Percentiles rank a stretch among this genome's conserved stretches.
Evolutionary conservation across 1,284 basidiomycete species (phyloP).

Genomic region (Trametes sp.): DNA sequence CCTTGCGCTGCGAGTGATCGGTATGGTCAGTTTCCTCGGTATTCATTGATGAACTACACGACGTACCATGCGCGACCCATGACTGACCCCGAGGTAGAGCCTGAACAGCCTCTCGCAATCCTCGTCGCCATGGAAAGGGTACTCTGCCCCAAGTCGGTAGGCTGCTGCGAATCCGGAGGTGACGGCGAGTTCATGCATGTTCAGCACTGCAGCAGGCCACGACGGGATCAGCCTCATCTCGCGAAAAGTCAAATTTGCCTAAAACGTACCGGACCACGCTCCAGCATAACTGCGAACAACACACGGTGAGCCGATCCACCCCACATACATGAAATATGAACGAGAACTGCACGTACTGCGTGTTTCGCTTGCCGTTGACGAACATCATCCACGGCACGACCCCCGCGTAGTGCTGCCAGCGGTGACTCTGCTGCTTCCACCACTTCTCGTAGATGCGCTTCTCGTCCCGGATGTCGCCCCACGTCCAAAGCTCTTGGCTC

Average conservation of each 20-base stretch:
- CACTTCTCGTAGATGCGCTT: slow-evolving; percentile 63
- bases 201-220: slow-evolving; percentile 39
- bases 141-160: slow-evolving; percentile 61
- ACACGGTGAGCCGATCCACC: slow-evolving; percentile 4
- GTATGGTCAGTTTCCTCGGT: background rate
- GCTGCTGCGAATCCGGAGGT: slow-evolving; percentile 67
- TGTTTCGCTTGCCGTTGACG: slow-evolving; percentile 60
- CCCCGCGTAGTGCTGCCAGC: slow-evolving; percentile 64
- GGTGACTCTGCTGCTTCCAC: slow-evolving; percentile 70
- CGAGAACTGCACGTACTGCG: slow-evolving; percentile 47
- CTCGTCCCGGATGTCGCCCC: slow-evolving; percentile 55
- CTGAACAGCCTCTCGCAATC: slow-evolving; percentile 55
- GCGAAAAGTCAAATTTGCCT: background rate
- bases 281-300: slow-evolving; percentile 43
- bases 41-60: background rate
- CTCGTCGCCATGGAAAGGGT: slow-evolving; percentile 53
- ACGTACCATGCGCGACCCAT: slow-evolving; percentile 46
- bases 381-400: slow-evolving; percentile 69
- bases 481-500: slow-evolving; percentile 58
- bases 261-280: slow-evolving; percentile 46
- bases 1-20: slow-evolving; percentile 25
- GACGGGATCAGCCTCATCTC: slow-evolving; percentile 12
- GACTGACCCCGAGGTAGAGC: slow-evolving; percentile 53
- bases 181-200: slow-evolving; percentile 68
- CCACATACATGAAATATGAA: slow-evolving; percentile 25